A percentile compares a stretch with the other conserved stretches of the same genome.
Evolutionary conservation across 257 asterid species (phyloP).

Genomic region (Solanum tarapatanum): DNA sequence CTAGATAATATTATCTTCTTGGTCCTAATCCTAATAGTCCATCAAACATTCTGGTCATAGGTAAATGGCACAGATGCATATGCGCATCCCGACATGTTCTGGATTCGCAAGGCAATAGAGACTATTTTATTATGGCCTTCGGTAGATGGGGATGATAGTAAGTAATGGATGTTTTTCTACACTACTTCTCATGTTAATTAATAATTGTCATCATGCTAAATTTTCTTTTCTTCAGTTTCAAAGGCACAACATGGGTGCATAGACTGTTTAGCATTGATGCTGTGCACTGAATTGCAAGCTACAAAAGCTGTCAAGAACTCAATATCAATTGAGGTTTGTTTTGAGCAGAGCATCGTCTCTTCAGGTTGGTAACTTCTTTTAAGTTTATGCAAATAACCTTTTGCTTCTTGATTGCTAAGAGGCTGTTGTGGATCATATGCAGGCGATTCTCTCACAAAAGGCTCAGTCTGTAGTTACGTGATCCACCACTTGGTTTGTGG

Average conservation of each 20-base stretch:
- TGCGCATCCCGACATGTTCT: constrained; percentile 33
- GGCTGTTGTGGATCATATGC: constrained; percentile 10
- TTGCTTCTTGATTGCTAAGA: constrained; percentile 4
- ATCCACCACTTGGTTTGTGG: constrained; percentile 30
- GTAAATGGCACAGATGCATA: constrained; percentile 47
- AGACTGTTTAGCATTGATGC: constrained; percentile 76
- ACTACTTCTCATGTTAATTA: background rate
- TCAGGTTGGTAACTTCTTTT: background rate
- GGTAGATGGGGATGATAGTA: constrained; percentile 50
- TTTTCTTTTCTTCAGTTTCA: constrained; percentile 34
- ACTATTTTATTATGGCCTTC: constrained; percentile 57
- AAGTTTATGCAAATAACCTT: background rate
- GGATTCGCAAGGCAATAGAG: constrained; percentile 39
- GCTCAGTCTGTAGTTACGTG: constrained; percentile 45
- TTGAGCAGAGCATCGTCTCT: background rate
- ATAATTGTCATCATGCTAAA: background rate
- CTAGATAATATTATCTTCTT: background rate
- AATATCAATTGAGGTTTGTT: background rate
- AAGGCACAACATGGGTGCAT: constrained; percentile 97
- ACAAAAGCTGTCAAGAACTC: constrained; percentile 26
- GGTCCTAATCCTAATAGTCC: background rate
- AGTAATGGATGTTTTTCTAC: constrained; percentile 10
- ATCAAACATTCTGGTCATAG: constrained; percentile 20
- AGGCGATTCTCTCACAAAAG: constrained; percentile 23
- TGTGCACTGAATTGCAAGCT: constrained; percentile 57